Percentiles rank a stretch among this genome's conserved stretches.
Conservation (phyloP, 352 stramenopile genomes). For the Aphanomyces invadans region DNA sequence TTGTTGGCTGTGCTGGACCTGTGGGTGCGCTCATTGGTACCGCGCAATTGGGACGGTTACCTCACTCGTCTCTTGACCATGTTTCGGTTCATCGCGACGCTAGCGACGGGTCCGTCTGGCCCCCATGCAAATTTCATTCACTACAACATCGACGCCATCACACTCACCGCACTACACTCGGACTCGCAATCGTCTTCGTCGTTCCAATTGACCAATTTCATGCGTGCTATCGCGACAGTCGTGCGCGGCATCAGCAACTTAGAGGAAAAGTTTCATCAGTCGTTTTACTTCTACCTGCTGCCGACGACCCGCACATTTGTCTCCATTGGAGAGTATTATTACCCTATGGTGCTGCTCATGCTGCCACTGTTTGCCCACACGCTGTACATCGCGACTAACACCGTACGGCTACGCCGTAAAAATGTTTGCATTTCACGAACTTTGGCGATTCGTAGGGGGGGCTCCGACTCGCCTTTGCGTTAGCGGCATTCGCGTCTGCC, state of each 20-base stretch:
- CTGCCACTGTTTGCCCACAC: slow-evolving; percentile 60
- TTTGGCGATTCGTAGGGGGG: slow-evolving; percentile 26
- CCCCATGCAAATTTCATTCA: slow-evolving; percentile 71
- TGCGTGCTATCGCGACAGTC: slow-evolving; percentile 56
- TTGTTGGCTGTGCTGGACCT: slow-evolving; percentile 11
- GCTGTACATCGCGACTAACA: slow-evolving; percentile 39
- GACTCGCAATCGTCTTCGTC: slow-evolving; percentile 19
- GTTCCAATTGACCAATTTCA: slow-evolving; percentile 32
- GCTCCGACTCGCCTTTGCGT: slow-evolving; percentile 53
- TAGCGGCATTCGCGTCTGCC: slow-evolving; percentile 26
- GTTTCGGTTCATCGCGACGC: slow-evolving; percentile 73
- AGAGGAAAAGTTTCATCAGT: slow-evolving; percentile 85
- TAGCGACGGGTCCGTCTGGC: slow-evolving; percentile 51
- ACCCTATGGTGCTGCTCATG: slow-evolving; percentile 58
- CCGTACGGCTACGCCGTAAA: slow-evolving; percentile 25
- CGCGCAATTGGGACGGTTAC: neutral
- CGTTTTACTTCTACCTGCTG: slow-evolving; percentile 82
- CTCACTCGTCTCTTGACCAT: slow-evolving; percentile 31
- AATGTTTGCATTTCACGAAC: neutral
- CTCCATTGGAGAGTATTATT: slow-evolving; percentile 83
- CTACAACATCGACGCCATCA: slow-evolving; percentile 83
- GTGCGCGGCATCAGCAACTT: slow-evolving; percentile 78
- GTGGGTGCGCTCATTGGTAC: slow-evolving; percentile 8
- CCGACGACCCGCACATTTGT: slow-evolving; percentile 66
- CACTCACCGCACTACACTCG: slow-evolving; percentile 34